A percentile compares a stretch with the other conserved stretches of the same genome.
Evolutionary conservation across 371 early-diverging fungal species (phyloP).

Genomic region (Cokeromyces recurvatus): DNA sequence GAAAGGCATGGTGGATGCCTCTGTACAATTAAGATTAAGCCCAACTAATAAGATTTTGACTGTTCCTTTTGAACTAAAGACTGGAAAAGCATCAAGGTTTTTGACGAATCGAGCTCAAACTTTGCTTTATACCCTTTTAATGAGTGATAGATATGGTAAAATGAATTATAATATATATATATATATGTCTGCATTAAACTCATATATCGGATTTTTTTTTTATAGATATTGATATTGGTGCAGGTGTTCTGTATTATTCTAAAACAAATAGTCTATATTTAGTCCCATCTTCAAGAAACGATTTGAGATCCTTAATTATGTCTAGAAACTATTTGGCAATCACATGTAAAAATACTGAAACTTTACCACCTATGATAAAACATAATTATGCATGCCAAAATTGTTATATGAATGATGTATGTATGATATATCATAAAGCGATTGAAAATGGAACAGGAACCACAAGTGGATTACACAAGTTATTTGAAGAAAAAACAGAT

Average conservation of each 20-base stretch:
- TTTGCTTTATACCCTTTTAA: slow-evolving; percentile 76
- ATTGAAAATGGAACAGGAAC: slow-evolving; percentile 63
- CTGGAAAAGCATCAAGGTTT: slow-evolving; percentile 58
- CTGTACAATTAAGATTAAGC: slow-evolving; percentile 49
- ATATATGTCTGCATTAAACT: too few species aligned
- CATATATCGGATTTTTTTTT: too few species aligned
- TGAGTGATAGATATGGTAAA: slow-evolving; percentile 83
- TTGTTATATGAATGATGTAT: slow-evolving; percentile 65
- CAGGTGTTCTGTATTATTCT: slow-evolving; percentile 79
- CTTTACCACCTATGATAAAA: slow-evolving; percentile 69
- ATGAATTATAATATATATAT: not conserved
- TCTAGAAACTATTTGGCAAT: slow-evolving; percentile 72
- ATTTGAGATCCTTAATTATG: slow-evolving; percentile 68
- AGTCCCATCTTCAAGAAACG: slow-evolving; percentile 59
- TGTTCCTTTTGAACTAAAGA: slow-evolving; percentile 90
- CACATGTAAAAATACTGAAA: slow-evolving; percentile 26
- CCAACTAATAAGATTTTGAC: slow-evolving; percentile 26
- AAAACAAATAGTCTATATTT: slow-evolving; percentile 56
- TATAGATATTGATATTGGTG: slow-evolving; percentile 58
- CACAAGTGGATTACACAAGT: slow-evolving; percentile 48
- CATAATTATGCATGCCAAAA: slow-evolving; percentile 62
- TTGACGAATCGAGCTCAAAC: slow-evolving; percentile 85
- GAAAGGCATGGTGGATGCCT: slow-evolving; percentile 90
- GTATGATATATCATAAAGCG: slow-evolving; percentile 68
- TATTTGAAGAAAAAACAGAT: slow-evolving; percentile 59